These are phyloP conservation scores for Acacia melanoxylon DNA, from an alignment of 306 rosid species.

Conservation along the genomic window DNA sequence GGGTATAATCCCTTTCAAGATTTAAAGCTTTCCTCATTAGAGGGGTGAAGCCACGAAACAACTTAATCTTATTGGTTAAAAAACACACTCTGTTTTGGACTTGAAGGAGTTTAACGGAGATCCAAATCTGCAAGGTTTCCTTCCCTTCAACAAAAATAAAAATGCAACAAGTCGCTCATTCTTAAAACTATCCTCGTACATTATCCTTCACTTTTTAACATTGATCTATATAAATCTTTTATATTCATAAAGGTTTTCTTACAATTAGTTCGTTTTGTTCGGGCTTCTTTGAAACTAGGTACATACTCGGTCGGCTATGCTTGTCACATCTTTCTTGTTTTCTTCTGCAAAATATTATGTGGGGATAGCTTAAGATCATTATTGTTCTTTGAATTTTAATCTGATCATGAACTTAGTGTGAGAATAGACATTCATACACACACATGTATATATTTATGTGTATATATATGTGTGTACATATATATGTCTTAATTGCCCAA, in stretches of 20 bases:
- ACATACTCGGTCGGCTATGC: neutral
- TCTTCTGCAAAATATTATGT: slow-evolving; percentile 4
- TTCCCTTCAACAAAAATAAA: neutral
- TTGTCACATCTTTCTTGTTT: neutral
- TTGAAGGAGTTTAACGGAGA: too few relatives aligned
- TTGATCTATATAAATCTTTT: too few relatives aligned
- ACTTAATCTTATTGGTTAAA: too few relatives aligned
- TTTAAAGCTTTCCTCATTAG: too few relatives aligned
- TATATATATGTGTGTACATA: too few relatives aligned
- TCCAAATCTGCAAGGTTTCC: neutral
- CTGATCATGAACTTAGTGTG: slow-evolving; percentile 1
- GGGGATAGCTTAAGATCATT: slow-evolving; percentile 31
- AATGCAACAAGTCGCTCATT: neutral
- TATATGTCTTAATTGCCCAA: neutral
- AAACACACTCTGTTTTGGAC: too few relatives aligned
- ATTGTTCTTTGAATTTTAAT: slow-evolving; percentile 25
- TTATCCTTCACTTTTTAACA: neutral
- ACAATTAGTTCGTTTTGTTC: neutral
- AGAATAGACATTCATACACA: neutral
- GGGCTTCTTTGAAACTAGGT: neutral
- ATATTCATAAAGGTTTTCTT: neutral
- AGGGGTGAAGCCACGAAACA: too few relatives aligned
- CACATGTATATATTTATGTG: too few relatives aligned
- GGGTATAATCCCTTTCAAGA: too few relatives aligned
- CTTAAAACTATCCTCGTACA: neutral